phyloP scores from a whole-genome alignment of 192 early-diverging fungal genomes.

The Backusella liffmaniae region DNA sequence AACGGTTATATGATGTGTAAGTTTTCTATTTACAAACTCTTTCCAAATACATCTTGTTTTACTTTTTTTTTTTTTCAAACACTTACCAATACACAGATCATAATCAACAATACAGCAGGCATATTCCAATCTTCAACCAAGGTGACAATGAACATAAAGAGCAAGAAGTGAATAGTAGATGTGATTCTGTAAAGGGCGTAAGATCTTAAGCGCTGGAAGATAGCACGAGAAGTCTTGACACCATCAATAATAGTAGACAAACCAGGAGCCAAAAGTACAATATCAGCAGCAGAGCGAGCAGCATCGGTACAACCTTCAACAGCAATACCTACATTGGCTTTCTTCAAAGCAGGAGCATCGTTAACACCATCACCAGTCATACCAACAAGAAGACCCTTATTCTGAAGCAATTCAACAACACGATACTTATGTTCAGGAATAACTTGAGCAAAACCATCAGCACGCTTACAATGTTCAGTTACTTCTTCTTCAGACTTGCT shows the following conservation, averaged over 20 bases:
- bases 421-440: slow-evolving; percentile 95
- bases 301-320: slow-evolving; percentile 91
- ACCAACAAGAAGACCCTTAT: slow-evolving; percentile 71
- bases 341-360: slow-evolving; percentile 93
- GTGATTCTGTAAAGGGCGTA: slow-evolving; percentile 92
- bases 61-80: not conserved
- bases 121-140: slow-evolving; percentile 80
- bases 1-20: not conserved
- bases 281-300: slow-evolving; percentile 89
- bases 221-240: slow-evolving; percentile 79
- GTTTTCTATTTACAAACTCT: not conserved
- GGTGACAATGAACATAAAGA: slow-evolving; percentile 91
- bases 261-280: slow-evolving; percentile 84
- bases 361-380: slow-evolving; percentile 98
- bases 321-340: slow-evolving; percentile 94
- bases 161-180: slow-evolving; percentile 89
- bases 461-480: slow-evolving; percentile 73
- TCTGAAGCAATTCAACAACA: slow-evolving; percentile 87
- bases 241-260: slow-evolving; percentile 90
- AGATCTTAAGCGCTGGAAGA: slow-evolving; percentile 89
- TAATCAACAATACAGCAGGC: slow-evolving; percentile 77
- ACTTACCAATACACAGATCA: slow-evolving; percentile 77
- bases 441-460: slow-evolving; percentile 93
- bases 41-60: not conserved
- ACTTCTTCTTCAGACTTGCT: slow-evolving; percentile 63